phyloP scores from a whole-genome alignment of 768 basidiomycete species.

The Tulasnella sp. region DNA sequence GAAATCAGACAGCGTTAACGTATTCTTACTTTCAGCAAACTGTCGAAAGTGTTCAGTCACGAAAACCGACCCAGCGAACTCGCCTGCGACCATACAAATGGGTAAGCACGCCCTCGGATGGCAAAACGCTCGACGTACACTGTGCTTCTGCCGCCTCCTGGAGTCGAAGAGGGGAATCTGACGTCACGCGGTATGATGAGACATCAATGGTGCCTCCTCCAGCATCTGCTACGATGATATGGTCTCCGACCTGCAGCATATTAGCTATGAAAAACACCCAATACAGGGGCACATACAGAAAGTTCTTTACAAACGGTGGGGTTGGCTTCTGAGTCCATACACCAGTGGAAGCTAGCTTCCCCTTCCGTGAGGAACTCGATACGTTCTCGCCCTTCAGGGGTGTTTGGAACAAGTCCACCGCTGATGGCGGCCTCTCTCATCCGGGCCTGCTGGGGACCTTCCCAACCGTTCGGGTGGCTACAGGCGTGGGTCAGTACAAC shows the following conservation, averaged over 20 bases:
- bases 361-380: conserved; percentile 40
- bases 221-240: conserved; percentile 38
- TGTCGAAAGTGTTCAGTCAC: no score
- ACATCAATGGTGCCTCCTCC: conserved; percentile 37
- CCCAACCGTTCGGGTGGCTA: conserved; percentile 35
- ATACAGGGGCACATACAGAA: neutral
- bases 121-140: no score
- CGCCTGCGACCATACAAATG: no score
- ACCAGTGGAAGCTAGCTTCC: conserved; percentile 42
- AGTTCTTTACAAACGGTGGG: conserved; percentile 24
- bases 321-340: conserved; percentile 30
- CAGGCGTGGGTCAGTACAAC: neutral
- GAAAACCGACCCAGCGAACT: no score
- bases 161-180: no score
- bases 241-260: neutral
- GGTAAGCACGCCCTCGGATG: no score
- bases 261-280: neutral
- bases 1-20: neutral
- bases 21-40: no score
- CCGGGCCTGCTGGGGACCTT: conserved; percentile 33
- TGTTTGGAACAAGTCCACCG: conserved; percentile 33
- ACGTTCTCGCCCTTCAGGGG: conserved; percentile 28
- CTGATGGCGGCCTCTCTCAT: conserved; percentile 35
- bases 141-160: no score
- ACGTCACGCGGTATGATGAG: conserved; percentile 36